Evolutionary conservation across 805 yeast species (phyloP), one percentile per base, ranked within the genome.

Genomic region (Lipomyces chichibuensis): DNA sequence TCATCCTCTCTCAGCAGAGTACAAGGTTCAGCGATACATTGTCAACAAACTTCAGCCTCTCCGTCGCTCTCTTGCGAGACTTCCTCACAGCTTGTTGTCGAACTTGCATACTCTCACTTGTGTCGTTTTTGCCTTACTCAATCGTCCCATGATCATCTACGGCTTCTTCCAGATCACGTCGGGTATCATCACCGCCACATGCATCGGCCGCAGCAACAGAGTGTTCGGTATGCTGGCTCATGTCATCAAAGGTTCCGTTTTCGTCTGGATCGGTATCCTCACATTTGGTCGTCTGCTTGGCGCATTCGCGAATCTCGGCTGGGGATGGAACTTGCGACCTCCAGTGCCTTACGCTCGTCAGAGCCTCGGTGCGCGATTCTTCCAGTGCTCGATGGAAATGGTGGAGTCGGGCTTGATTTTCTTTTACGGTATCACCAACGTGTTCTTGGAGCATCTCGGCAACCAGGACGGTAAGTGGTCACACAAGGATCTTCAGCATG

Each of bases 221-320:
- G 88, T 93, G 14, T 94, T 91, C 80, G 92, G 91, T 73, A 78
- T 94, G 62, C 82, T 94, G 65, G 99, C 99, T 1, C 99, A 94
- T 78, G 91, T 92, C 84, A 94, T 94, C 77, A 94, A 94, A 78
- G 99, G 99, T 67, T 95, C 94, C 32, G 95, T 94, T 2, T 94
- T 94, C 75, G 83, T 92, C 66, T 70, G 82, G 4, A 80, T 90
- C 52, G 99, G 99, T 25, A 68, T 93, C 7, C 76, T 92, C 5
- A 84, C 96, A n/a, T 81, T 95, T 52, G 90, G 92, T 0, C 86
- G 98, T 73, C 93, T 90, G 77, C 87, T 92, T 73, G 99, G 99
- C 2, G 90, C 88, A 13, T 91, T 89, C 73, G 76, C 84, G 49
- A 81, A 84, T 64, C 80, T 83, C 65, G 98, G 98, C 25, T 88